A percentile compares a stretch with the other conserved stretches of the same genome.
These are phyloP conservation scores for Pythium sukuiense DNA, from an alignment of 352 stramenopile species.

Conservation along the genomic window DNA sequence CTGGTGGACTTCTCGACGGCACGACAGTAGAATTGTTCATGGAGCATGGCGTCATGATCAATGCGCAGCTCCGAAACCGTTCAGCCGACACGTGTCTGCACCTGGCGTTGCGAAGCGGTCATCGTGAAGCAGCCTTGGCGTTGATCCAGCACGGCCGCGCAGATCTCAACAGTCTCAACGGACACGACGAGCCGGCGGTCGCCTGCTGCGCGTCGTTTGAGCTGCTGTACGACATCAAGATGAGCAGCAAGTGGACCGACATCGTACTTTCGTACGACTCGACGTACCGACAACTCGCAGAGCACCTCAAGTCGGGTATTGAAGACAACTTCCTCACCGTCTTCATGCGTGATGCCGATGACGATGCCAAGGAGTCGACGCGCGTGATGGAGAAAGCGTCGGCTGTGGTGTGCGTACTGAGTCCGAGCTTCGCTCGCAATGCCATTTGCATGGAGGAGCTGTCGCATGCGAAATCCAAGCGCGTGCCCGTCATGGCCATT, in stretches of 20 bases:
- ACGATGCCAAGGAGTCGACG: constrained; percentile 47
- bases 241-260: constrained; percentile 62
- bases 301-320: constrained; percentile 60
- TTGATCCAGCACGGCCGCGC: constrained; percentile 58
- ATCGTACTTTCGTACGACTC: constrained; percentile 81
- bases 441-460: constrained; percentile 79
- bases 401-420: constrained; percentile 73
- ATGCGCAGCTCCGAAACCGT: constrained; percentile 45
- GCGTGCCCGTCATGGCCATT: constrained; percentile 71
- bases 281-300: constrained; percentile 56
- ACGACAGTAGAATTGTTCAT: constrained; percentile 59
- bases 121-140: constrained; percentile 61
- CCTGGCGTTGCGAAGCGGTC: constrained; percentile 58
- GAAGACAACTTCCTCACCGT: constrained; percentile 77
- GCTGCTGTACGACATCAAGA: constrained; percentile 76
- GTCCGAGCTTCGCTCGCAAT: constrained; percentile 60
- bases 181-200: constrained; percentile 53
- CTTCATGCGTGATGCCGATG: constrained; percentile 54
- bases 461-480: constrained; percentile 64
- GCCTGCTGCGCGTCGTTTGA: constrained; percentile 76
- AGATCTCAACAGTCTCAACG: constrained; percentile 55
- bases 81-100: constrained; percentile 71
- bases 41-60: constrained; percentile 47
- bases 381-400: constrained; percentile 63
- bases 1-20: constrained; percentile 47